A percentile compares a stretch with the other conserved stretches of the same genome.
Conservation (phyloP, 2,329 filamentous ascomycete genomes). For the Aspergillus sp. region DNA sequence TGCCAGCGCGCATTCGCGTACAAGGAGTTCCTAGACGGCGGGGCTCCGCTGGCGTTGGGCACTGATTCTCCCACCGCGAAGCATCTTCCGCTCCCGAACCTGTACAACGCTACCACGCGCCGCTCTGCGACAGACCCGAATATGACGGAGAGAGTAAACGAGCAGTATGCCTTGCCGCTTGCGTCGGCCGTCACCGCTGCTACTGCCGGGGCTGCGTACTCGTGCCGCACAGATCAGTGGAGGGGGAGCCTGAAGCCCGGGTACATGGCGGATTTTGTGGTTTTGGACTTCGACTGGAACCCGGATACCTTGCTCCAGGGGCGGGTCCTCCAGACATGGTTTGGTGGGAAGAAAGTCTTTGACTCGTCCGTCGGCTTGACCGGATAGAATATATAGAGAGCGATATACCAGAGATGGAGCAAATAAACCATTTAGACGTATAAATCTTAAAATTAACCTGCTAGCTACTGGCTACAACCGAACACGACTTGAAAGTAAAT, state of each 20-base stretch:
- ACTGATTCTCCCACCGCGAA: slow-evolving; percentile 42
- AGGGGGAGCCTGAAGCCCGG: slow-evolving; percentile 33
- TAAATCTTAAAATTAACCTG: too few relatives aligned
- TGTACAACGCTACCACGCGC: slow-evolving; percentile 43
- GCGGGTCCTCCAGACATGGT: slow-evolving; percentile 38
- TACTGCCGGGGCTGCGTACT: slow-evolving; percentile 38
- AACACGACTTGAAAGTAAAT: too few relatives aligned
- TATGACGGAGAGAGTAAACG: slow-evolving; percentile 32
- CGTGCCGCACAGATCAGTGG: slow-evolving; percentile 36
- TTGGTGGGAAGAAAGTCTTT: slow-evolving; percentile 29
- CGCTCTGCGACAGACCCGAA: slow-evolving; percentile 35
- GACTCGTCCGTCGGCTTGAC: too few relatives aligned
- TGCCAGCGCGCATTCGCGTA: slow-evolving; percentile 44
- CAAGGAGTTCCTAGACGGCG: slow-evolving; percentile 39
- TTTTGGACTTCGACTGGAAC: slow-evolving; percentile 37
- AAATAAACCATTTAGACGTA: too few relatives aligned
- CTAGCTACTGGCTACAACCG: too few relatives aligned
- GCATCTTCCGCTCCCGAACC: slow-evolving; percentile 36
- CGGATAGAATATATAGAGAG: too few relatives aligned
- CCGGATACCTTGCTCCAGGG: slow-evolving; percentile 33
- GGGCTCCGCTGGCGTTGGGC: slow-evolving; percentile 38
- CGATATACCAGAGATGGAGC: too few relatives aligned
- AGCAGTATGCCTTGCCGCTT: slow-evolving; percentile 34
- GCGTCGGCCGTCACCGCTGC: slow-evolving; percentile 36
- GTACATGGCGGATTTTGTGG: slow-evolving; percentile 36